Evolutionary conservation across 2,329 filamentous ascomycete species (phyloP), one percentile per base, ranked within the genome.

Genomic region (Cryphonectria carpinicola): DNA sequence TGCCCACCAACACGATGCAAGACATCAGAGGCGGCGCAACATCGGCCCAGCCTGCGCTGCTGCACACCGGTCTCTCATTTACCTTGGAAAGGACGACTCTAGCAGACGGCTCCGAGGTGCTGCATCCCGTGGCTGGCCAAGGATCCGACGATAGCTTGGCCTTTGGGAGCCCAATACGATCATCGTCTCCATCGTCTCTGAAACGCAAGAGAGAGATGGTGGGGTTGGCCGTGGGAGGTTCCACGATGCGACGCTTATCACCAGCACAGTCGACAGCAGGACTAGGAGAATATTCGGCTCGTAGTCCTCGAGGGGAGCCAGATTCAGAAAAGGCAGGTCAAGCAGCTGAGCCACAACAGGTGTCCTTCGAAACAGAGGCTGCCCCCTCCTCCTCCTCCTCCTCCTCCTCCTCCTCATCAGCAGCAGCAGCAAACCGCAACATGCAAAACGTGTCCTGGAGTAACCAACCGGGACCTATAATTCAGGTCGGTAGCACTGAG

Each of bases 161-260:
- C 4, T 67, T 71, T 49, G 58, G 64, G 17, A 60, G 32, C 32
- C 64, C 67, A 8, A 37, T 61, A 11, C 54, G 39, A 22, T 61
- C 39, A 32, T 49, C 67, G 14, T 67, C 58, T 11, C 67, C 63
- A 32, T 71, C 70, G 54, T 46, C 28, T 35, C 41, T 70, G 17
- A 71, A 70, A 60, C 70, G 67, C n/a, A 71, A 71, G 49, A 58
- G 70, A 56, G 64, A 69, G 8, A 37, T 60, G 39, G 28, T 64
- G 37, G 46, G 65, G 14, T 19, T 19, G 14, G 37, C 65, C 3
- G 35, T n/a, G 5, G 14, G 19, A 25, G 54, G 32, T 6, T 17
- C 37, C 4, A 22, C 25, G 6, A 41, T 13, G 14, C 22, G n/a
- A 4, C 28, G 22, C 2, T 8, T 39, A 8, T 37, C 28, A 39